These are phyloP conservation scores for Allium sativum DNA, from an alignment of 106 monocot species.

Conservation along the genomic window DNA sequence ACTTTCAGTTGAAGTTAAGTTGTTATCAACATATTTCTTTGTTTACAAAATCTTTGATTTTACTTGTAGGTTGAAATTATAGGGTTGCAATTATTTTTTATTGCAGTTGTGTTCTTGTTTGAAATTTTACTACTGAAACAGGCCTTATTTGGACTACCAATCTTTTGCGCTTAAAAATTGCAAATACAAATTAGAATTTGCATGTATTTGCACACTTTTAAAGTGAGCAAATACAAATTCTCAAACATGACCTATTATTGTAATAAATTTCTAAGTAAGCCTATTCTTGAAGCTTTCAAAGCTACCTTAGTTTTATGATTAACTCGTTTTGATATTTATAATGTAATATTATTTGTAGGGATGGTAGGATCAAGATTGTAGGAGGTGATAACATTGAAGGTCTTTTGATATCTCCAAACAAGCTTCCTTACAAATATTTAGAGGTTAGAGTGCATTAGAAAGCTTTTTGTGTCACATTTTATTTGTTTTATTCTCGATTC, in stretches of 20 bases:
- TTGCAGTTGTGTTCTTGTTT: too few species aligned
- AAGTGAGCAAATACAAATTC: neutral
- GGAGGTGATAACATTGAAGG: conserved; percentile 96
- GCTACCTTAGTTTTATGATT: too few species aligned
- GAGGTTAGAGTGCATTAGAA: conserved; percentile 33
- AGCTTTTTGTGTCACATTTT: neutral
- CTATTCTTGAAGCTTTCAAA: neutral
- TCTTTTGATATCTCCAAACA: conserved; percentile 73
- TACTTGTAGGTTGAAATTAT: too few species aligned
- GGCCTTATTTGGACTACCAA: too few species aligned
- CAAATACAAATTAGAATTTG: too few species aligned
- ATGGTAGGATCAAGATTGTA: conserved; percentile 97
- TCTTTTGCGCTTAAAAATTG: neutral
- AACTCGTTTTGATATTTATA: too few species aligned
- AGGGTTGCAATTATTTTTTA: too few species aligned
- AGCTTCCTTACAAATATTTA: conserved; percentile 69
- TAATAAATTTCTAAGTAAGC: too few species aligned
- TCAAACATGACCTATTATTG: neutral
- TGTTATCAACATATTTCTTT: too few species aligned
- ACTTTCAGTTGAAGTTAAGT: too few species aligned
- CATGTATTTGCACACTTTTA: neutral
- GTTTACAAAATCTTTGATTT: too few species aligned
- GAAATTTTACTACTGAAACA: too few species aligned
- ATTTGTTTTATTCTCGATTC: neutral
- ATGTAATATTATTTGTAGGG: conserved; percentile 32